Evolutionary conservation across 176 grass and related monocot genomes (phyloP).

Genomic region (Pontederia crassipes): DNA sequence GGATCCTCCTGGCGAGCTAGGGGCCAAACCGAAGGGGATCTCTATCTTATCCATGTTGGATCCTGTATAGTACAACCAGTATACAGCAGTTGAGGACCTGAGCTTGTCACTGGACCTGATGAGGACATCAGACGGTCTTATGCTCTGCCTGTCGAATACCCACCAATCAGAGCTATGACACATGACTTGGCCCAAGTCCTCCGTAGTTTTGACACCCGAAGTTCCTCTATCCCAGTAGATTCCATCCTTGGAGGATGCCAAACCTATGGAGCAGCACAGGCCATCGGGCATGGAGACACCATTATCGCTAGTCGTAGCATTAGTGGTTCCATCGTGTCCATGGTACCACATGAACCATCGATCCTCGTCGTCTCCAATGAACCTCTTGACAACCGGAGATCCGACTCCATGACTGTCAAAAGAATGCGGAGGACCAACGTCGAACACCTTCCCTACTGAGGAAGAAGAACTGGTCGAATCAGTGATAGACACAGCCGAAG

Average conservation of each 20-base stretch:
- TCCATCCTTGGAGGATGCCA: constrained; percentile 53
- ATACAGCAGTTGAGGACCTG: constrained; percentile 40
- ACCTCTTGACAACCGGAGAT: constrained; percentile 60
- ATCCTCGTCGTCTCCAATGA: constrained; percentile 19
- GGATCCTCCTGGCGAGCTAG: not conserved
- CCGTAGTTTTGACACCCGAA: not conserved
- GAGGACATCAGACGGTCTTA: constrained; percentile 64
- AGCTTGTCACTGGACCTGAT: constrained; percentile 46
- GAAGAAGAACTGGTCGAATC: no score
- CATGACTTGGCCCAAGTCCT: constrained; percentile 29
- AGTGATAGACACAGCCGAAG: no score
- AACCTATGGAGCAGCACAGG: constrained; percentile 30
- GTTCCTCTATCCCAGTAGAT: constrained; percentile 44
- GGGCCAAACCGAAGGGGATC: constrained; percentile 16
- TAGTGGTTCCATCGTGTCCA: not conserved
- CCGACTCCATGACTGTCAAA: constrained; percentile 24
- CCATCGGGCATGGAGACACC: not conserved
- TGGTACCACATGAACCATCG: constrained; percentile 18
- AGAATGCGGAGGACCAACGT: constrained; percentile 19
- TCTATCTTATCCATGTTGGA: constrained; percentile 41
- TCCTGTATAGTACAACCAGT: constrained; percentile 90
- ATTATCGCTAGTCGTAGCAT: no score
- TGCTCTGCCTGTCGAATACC: constrained; percentile 58
- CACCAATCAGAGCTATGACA: constrained; percentile 61
- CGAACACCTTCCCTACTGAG: constrained; percentile 15